These are phyloP conservation scores for Diaporthe batatas DNA, from an alignment of 2,329 filamentous ascomycete species.

Conservation along the genomic window DNA sequence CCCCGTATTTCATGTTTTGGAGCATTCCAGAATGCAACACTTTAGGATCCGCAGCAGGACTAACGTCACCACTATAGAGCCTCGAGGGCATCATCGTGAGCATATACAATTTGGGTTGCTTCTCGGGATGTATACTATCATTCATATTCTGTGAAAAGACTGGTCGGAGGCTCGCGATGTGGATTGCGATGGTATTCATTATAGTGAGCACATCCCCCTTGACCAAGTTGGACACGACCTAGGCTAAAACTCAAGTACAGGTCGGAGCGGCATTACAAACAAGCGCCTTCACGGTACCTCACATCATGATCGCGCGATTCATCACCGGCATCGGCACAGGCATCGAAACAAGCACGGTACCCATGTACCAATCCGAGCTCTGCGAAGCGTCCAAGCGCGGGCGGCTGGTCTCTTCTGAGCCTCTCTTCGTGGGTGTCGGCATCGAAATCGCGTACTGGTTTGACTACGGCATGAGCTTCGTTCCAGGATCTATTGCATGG, in stretches of 20 bases:
- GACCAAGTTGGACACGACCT: no score
- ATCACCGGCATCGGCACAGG: conserved; percentile 50
- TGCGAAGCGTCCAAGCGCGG: conserved; percentile 58
- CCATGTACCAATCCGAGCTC: conserved; percentile 59
- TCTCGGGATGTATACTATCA: conserved; percentile 50
- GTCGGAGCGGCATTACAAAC: conserved; percentile 49
- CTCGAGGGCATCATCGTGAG: conserved; percentile 58
- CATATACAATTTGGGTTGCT: conserved; percentile 58
- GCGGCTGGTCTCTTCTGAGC: conserved; percentile 57
- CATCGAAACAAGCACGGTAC: conserved; percentile 53
- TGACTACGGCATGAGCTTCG: conserved; percentile 51
- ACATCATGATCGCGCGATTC: conserved; percentile 57
- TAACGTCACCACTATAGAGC: conserved; percentile 32
- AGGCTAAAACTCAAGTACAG: not conserved
- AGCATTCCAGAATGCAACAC: no score
- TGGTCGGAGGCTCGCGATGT: conserved; percentile 45
- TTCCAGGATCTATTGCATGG: conserved; percentile 48
- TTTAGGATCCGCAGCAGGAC: no score
- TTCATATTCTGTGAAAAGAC: conserved; percentile 45
- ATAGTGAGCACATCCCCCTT: conserved; percentile 42
- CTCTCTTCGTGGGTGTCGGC: conserved; percentile 47
- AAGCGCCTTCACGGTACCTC: conserved; percentile 52
- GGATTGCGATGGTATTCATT: conserved; percentile 47
- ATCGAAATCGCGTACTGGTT: conserved; percentile 51
- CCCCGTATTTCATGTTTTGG: no score